Percentiles rank a stretch among this genome's conserved stretches.
These are phyloP conservation scores for Torrubiellomyces zombiae DNA, from an alignment of 2,329 filamentous ascomycete species.

Conservation along the genomic window DNA sequence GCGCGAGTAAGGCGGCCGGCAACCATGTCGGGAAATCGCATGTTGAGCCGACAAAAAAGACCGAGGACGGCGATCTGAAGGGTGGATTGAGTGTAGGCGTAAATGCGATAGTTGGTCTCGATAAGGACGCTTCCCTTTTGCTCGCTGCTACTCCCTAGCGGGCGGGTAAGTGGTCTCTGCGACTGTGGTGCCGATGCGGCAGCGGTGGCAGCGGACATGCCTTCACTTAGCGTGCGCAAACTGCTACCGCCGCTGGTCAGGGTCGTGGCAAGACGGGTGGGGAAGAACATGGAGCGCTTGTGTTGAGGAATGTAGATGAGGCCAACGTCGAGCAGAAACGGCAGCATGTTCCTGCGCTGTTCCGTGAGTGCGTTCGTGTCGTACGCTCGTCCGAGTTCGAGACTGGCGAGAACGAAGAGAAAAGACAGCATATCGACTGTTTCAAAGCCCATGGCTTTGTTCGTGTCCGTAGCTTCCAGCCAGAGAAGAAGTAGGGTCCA, in stretches of 20 bases:
- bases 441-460: conserved; percentile 50
- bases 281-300: conserved; percentile 55
- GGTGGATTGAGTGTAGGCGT: conserved; percentile 88
- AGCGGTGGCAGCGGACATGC: conserved; percentile 50
- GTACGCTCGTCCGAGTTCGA: conserved; percentile 85
- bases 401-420: conserved; percentile 83
- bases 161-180: conserved; percentile 11
- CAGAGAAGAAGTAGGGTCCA: conserved; percentile 92
- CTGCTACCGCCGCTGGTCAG: conserved; percentile 70
- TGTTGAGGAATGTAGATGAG: conserved; percentile 59
- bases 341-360: conserved; percentile 75
- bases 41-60: conserved; percentile 74
- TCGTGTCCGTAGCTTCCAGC: conserved; percentile 60
- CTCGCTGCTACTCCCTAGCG: conserved; percentile 19
- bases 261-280: conserved; percentile 84
- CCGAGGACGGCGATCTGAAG: conserved; percentile 88
- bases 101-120: conserved; percentile 94
- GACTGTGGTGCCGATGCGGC: conserved; percentile 21
- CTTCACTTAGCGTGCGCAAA: conserved; percentile 52
- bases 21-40: conserved; percentile 88
- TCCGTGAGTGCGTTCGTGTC: conserved; percentile 69
- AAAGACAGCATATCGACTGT: conserved; percentile 90
- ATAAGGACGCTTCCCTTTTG: conserved; percentile 77
- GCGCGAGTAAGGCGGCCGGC: conserved; percentile 79
- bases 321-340: conserved; percentile 79